Percentiles rank a stretch among this genome's conserved stretches.
Evolutionary conservation across 2,329 filamentous ascomycete species (phyloP).

Genomic region (Pestalotiopsis sp.): DNA sequence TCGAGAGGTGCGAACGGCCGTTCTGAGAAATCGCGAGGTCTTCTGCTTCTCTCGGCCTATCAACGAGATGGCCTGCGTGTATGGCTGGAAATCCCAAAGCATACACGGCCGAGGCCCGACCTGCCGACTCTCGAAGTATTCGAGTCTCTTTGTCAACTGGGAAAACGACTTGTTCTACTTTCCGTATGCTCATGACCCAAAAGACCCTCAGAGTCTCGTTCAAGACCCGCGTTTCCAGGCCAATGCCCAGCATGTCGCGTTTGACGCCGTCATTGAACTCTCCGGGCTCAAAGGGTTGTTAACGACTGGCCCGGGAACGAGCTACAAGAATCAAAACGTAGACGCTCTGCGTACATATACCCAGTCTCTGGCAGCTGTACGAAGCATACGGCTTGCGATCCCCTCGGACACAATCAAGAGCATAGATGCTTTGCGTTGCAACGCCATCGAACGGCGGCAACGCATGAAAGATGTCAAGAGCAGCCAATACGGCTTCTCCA

Average conservation of each 20-base stretch:
- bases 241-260: neutral
- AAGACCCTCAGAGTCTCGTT: neutral
- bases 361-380: too few relatives aligned
- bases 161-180: neutral
- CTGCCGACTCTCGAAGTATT: neutral
- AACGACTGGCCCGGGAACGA: too few relatives aligned
- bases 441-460: neutral
- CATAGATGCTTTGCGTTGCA: too few relatives aligned
- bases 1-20: neutral
- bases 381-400: too few relatives aligned
- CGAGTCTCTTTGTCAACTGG: neutral
- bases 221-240: neutral
- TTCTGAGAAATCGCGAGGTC: neutral
- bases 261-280: neutral
- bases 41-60: neutral
- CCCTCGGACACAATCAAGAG: too few relatives aligned
- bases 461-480: neutral
- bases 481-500: neutral
- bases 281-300: too few relatives aligned
- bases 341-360: too few relatives aligned
- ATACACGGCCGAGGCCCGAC: neutral
- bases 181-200: neutral
- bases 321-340: too few relatives aligned
- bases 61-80: neutral
- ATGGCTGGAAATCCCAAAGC: neutral